Conservation (phyloP, 306 rosid species). For the Begonia fuchsioides region DNA sequence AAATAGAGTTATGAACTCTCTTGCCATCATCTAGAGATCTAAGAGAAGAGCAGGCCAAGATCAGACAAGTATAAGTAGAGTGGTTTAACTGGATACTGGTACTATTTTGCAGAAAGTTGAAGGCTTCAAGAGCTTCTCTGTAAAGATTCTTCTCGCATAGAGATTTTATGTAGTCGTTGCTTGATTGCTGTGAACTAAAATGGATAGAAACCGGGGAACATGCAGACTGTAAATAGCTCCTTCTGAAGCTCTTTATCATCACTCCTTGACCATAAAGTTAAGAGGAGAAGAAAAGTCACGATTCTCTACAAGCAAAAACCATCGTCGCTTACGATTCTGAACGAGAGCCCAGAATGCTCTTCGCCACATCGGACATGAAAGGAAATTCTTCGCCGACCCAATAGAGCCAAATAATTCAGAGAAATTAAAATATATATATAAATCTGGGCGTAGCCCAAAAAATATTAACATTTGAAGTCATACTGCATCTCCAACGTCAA, state of each 20-base stretch:
- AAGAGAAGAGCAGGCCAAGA: conserved; percentile 42
- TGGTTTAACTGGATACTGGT: conserved; percentile 23
- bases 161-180: conserved; percentile 29
- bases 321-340: conserved; percentile 4
- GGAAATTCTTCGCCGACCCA: no score
- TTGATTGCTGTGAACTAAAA: conserved; percentile 16
- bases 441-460: no score
- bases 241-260: conserved; percentile 20
- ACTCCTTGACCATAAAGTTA: background rate
- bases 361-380: no score
- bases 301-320: background rate
- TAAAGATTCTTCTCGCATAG: conserved; percentile 33
- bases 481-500: no score
- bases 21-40: conserved; percentile 46
- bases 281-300: conserved; percentile 7
- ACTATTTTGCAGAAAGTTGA: conserved; percentile 24
- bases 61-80: conserved; percentile 29
- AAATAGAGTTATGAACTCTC: conserved; percentile 38
- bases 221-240: conserved; percentile 18
- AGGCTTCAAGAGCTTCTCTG: conserved; percentile 49
- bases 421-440: no score
- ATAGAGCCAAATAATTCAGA: no score
- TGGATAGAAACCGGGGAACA: conserved; percentile 9
- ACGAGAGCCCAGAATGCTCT: background rate
- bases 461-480: no score